Evolutionary conservation across 352 stramenopile species (phyloP).

Genomic region (Aphanomyces invadans): DNA sequence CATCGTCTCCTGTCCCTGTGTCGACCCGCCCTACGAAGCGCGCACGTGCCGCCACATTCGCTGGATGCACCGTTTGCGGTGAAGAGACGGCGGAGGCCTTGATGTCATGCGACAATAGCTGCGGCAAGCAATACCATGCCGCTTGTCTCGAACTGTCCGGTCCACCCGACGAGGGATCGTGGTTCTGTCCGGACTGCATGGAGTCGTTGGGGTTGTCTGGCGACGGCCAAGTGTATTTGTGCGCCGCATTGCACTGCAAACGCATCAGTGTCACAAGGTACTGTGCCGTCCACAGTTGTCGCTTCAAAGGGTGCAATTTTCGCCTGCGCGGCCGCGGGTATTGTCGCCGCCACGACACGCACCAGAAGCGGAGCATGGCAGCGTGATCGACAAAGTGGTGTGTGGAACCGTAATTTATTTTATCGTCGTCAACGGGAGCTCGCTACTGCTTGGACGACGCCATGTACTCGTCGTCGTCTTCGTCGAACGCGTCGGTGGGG

Average conservation of each 20-base stretch:
- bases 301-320: conserved; percentile 24
- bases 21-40: background rate
- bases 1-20: background rate
- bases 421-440: too few relatives aligned
- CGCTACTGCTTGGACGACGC: background rate
- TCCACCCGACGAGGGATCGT: conserved; percentile 3
- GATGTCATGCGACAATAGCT: conserved; percentile 4
- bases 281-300: conserved; percentile 23
- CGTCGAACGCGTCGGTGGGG: background rate
- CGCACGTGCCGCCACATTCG: background rate
- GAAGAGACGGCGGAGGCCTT: background rate
- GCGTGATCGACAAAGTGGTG: too few relatives aligned
- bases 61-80: background rate
- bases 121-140: conserved; percentile 10
- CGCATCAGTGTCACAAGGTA: conserved; percentile 10
- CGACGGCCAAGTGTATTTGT: conserved; percentile 10
- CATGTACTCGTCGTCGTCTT: conserved; percentile 13
- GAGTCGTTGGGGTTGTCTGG: conserved; percentile 2
- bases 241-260: conserved; percentile 21
- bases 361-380: conserved; percentile 19
- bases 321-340: conserved; percentile 20
- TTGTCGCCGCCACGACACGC: conserved; percentile 22
- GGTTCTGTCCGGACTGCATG: conserved; percentile 6
- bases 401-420: background rate
- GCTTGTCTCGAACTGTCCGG: background rate